These are phyloP conservation scores for Mucor indicus DNA, from an alignment of 371 early-diverging fungal genomes.

Conservation along the genomic window DNA sequence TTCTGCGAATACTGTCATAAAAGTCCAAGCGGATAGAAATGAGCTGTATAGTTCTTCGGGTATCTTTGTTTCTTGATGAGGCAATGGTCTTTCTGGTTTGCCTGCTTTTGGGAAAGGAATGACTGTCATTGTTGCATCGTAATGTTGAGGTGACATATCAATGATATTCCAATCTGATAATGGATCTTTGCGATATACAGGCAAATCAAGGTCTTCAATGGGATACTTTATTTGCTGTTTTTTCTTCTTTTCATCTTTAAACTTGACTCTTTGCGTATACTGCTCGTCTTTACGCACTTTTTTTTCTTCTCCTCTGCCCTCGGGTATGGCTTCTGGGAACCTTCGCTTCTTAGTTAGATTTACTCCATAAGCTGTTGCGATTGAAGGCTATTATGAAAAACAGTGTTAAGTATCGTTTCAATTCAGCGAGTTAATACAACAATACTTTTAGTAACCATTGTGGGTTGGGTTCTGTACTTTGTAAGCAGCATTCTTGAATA, in stretches of 20 bases:
- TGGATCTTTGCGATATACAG: constrained; percentile 50
- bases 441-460: constrained; percentile 70
- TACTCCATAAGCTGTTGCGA: constrained; percentile 47
- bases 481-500: constrained; percentile 63
- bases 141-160: constrained; percentile 37
- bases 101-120: constrained; percentile 48
- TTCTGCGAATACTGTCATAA: constrained; percentile 42
- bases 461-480: constrained; percentile 62
- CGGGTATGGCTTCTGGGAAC: too few species aligned
- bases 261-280: constrained; percentile 36
- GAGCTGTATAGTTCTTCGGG: constrained; percentile 31
- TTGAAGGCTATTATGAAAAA: constrained; percentile 30
- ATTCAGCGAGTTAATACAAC: too few species aligned
- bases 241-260: constrained; percentile 35
- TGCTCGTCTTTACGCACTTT: constrained; percentile 39
- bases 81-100: constrained; percentile 29
- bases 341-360: too few species aligned
- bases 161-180: constrained; percentile 39
- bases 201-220: constrained; percentile 59
- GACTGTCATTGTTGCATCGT: neutral
- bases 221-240: constrained; percentile 58
- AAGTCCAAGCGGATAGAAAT: constrained; percentile 35
- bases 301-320: too few species aligned
- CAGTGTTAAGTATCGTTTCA: too few species aligned
- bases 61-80: constrained; percentile 21